Conservation (phyloP, 495 filamentous ascomycete species). For the Amorphotheca resinae region DNA sequence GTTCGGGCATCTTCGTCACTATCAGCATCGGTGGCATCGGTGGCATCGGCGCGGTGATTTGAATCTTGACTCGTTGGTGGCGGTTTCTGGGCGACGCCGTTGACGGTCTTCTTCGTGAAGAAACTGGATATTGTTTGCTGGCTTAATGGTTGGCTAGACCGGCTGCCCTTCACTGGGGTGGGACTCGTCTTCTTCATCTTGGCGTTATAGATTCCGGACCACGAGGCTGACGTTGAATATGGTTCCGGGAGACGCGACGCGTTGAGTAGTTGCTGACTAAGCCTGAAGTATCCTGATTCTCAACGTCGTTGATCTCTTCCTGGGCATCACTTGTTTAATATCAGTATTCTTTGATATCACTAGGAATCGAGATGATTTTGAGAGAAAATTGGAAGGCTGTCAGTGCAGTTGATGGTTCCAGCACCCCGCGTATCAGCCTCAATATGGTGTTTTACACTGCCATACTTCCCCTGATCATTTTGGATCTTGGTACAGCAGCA, state of each 20-base stretch:
- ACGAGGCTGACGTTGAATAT: neutral
- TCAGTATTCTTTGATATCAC: too few relatives aligned
- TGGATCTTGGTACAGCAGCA: too few relatives aligned
- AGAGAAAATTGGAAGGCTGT: too few relatives aligned
- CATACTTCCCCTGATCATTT: too few relatives aligned
- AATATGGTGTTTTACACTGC: too few relatives aligned
- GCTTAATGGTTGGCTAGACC: too few relatives aligned
- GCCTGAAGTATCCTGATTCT: too few relatives aligned
- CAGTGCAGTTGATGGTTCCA: too few relatives aligned
- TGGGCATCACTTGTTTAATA: too few relatives aligned
- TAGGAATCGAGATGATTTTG: too few relatives aligned
- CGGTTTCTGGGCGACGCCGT: slow-evolving; percentile 13
- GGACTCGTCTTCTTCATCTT: slow-evolving; percentile 1
- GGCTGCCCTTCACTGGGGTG: slow-evolving; percentile 29
- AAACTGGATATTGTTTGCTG: slow-evolving; percentile 81
- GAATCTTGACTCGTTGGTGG: slow-evolving; percentile 3
- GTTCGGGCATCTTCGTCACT: slow-evolving; percentile 7
- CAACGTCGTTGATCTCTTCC: too few relatives aligned
- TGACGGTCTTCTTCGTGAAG: slow-evolving; percentile 54
- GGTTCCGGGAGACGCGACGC: neutral
- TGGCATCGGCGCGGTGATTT: neutral
- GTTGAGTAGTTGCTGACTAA: neutral
- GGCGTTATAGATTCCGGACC: neutral
- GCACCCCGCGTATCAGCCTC: too few relatives aligned
- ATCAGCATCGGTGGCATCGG: slow-evolving; percentile 14